Base-by-base conservation (phyloP, 306 rosid genomes). In the Pterocarpus macrocarpus region DNA sequence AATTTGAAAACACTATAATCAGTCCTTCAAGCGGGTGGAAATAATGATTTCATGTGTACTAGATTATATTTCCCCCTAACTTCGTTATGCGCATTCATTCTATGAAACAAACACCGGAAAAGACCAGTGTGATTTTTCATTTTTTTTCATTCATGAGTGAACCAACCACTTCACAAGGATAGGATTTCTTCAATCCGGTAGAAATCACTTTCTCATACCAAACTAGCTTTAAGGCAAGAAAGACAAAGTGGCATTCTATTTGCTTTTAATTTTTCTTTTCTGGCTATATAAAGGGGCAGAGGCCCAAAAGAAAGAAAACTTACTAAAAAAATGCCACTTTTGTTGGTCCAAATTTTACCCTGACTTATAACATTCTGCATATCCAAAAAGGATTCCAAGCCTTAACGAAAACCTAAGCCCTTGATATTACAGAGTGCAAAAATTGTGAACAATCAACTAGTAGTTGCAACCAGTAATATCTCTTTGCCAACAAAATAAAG, bases 131-230 rank as follows among this genome's bases (percentile, higher is more conserved):
- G 58, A 61, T 44, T 39, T 32, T 57, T 57, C 22, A 28, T 73
- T 56, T 52, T 64, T 22, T 76, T 43, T 11, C 30, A 49, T 13
- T 64, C 65, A 50, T 52, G 16, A 77, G 52, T 34, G 41, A 38
- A 39, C 43, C 75, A 66, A 64, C 38, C 74, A 77, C 15, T 77
- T 77, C 44, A 52, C 4, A 39, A 38, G 75, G 67, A 39, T 14
- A 36, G 41, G 34, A 66, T 53, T 66, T 55, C 66, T 77, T 66
- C 57, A 77, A 77, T 66, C 50, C 1, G 75, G 75, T 53, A 77
- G 41, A 66, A 77, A 77, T 66, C 75, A 66, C 67, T 53, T 66
- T 77, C 44, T 38, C 67, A 22, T 36, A 76, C 44, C 81, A 77
- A 66, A 77, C 75, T 65, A 55, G 53, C 57, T 44, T 36, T 28